A percentile compares a stretch with the other conserved stretches of the same genome.
These are phyloP conservation scores for Yarrowia galli DNA, from an alignment of 1,139 yeast species.

Conservation along the genomic window DNA sequence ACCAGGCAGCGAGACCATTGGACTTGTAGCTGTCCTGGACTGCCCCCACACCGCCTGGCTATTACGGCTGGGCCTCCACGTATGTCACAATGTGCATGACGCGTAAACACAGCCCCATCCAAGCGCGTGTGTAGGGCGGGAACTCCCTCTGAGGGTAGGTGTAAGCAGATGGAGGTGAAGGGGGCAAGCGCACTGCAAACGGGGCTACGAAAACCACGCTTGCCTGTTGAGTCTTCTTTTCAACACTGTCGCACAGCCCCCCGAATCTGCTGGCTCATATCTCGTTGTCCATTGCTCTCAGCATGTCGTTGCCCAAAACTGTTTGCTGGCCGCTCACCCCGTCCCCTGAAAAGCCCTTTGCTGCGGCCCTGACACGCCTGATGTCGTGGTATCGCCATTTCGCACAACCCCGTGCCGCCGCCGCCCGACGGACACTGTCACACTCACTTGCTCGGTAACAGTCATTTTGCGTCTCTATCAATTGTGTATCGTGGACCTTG, in stretches of 20 bases:
- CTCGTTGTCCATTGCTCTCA: neutral
- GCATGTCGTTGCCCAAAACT: neutral
- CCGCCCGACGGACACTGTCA: neutral
- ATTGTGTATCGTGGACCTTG: constrained; percentile 32
- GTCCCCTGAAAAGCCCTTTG: constrained; percentile 2
- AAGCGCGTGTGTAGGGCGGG: constrained; percentile 23
- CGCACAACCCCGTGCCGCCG: neutral
- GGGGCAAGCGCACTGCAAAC: neutral
- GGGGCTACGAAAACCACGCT: no score
- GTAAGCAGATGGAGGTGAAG: neutral
- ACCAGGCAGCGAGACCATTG: neutral
- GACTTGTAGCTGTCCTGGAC: neutral
- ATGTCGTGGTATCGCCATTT: neutral
- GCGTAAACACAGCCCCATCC: constrained; percentile 31
- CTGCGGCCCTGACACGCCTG: neutral
- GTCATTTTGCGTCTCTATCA: constrained; percentile 37
- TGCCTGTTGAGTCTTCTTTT: neutral
- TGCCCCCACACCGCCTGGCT: neutral
- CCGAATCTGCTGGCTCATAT: neutral
- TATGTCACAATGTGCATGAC: constrained; percentile 31
- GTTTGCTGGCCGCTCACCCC: constrained; percentile 10
- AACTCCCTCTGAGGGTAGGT: neutral
- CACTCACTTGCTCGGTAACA: constrained; percentile 38
- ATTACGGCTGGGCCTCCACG: constrained; percentile 24
- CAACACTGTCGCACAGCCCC: neutral